Evolutionary conservation across 2,329 filamentous ascomycete genomes (phyloP).

Genomic region (Penicillium sclerotigenum): DNA sequence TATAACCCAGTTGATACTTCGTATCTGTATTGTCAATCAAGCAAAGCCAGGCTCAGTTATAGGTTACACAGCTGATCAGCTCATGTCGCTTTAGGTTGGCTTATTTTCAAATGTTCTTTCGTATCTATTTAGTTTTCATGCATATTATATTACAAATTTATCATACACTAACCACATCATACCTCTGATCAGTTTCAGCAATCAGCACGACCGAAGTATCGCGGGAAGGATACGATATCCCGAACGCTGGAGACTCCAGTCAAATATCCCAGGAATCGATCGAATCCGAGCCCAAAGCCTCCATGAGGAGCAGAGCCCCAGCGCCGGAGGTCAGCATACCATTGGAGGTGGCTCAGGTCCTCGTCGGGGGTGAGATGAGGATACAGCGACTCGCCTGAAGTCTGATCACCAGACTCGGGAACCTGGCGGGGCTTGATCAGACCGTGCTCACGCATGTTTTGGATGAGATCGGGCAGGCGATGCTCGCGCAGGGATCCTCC

Average conservation of each 20-base stretch:
- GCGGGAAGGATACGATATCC: constrained; percentile 81
- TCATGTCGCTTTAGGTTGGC: not conserved
- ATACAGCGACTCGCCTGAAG: constrained; percentile 27
- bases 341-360: constrained; percentile 59
- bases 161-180: constrained; percentile 14
- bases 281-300: constrained; percentile 86
- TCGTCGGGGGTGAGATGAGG: constrained; percentile 39
- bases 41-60: not conserved
- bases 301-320: constrained; percentile 92
- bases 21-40: not conserved
- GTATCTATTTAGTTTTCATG: not conserved
- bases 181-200: constrained; percentile 33
- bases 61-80: too few species aligned
- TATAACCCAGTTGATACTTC: not conserved
- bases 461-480: constrained; percentile 62
- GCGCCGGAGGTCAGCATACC: constrained; percentile 83
- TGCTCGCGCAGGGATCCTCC: constrained; percentile 90
- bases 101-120: not conserved
- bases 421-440: constrained; percentile 45
- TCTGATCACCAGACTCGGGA: constrained; percentile 18
- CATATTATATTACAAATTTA: constrained; percentile 20
- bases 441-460: constrained; percentile 68
- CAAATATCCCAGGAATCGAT: constrained; percentile 79
- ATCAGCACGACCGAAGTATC: constrained; percentile 58
- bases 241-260: constrained; percentile 77